Conservation (phyloP, 495 filamentous ascomycete species). For the Friedmanniomyces simplex region DNA sequence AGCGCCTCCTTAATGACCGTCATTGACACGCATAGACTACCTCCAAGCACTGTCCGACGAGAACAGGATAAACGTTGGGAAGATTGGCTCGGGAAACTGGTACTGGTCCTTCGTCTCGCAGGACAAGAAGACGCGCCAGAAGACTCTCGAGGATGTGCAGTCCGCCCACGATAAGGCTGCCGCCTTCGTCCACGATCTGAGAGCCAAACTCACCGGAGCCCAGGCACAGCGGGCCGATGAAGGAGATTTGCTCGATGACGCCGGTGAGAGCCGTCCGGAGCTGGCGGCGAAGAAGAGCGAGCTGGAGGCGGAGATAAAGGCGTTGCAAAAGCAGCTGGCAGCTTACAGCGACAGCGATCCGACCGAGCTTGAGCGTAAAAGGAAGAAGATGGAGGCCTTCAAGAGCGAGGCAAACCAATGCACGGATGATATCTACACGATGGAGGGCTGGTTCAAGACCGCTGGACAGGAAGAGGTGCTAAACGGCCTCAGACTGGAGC, state of each 20-base stretch:
- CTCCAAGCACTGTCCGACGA: conserved; percentile 56
- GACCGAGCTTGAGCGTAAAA: conserved; percentile 41
- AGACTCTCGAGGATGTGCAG: conserved; percentile 38
- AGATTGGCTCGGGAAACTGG: conserved; percentile 74
- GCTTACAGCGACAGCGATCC: conserved; percentile 44
- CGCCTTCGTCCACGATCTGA: conserved; percentile 31
- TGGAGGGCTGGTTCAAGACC: conserved; percentile 51
- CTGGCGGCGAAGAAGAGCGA: conserved; percentile 24
- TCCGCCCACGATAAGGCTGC: conserved; percentile 45
- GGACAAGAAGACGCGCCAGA: conserved; percentile 44
- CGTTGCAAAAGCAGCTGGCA: conserved; percentile 36
- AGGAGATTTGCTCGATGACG: conserved; percentile 27
- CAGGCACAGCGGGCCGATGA: conserved; percentile 35
- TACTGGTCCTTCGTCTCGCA: conserved; percentile 67
- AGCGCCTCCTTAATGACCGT: not conserved
- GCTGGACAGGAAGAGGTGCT: conserved; percentile 44
- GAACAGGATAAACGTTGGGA: conserved; percentile 57
- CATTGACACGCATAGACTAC: conserved; percentile 40
- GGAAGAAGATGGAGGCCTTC: conserved; percentile 37
- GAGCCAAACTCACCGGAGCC: conserved; percentile 36
- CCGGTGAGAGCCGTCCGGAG: conserved; percentile 29
- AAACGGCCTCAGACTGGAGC: conserved; percentile 40
- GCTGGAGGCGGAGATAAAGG: conserved; percentile 32
- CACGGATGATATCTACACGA: conserved; percentile 20
- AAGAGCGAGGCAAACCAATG: conserved; percentile 7